These are phyloP conservation scores for Filobasidium floriforme DNA, from an alignment of 768 basidiomycete genomes.

Conservation along the genomic window DNA sequence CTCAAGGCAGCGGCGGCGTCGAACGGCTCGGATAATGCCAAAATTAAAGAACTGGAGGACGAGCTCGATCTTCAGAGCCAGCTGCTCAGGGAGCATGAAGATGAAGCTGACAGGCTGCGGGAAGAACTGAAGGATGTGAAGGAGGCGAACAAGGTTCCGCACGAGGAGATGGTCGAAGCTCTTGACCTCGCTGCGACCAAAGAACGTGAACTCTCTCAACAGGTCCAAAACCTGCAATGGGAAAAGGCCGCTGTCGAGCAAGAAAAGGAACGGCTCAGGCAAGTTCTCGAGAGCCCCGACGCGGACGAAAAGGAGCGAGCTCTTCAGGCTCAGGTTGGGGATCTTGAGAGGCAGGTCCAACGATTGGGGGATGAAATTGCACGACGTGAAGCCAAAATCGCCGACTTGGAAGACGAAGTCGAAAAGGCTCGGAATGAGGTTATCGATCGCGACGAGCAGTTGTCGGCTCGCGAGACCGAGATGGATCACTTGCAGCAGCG, in stretches of 20 bases:
- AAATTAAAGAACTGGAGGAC: not conserved
- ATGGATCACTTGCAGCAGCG: constrained; percentile 11
- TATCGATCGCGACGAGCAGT: constrained; percentile 14
- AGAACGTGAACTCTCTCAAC: constrained; percentile 30
- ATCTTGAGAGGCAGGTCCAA: constrained; percentile 23
- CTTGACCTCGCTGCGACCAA: constrained; percentile 36
- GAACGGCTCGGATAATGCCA: not conserved
- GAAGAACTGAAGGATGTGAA: not conserved
- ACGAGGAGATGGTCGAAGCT: constrained; percentile 34
- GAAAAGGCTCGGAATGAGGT: constrained; percentile 6
- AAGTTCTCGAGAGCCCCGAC: constrained; percentile 14
- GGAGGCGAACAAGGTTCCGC: constrained; percentile 31
- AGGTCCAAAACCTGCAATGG: constrained; percentile 21
- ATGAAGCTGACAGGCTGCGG: not conserved
- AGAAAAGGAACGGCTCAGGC: constrained; percentile 30
- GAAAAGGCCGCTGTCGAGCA: constrained; percentile 22
- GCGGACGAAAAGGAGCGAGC: constrained; percentile 23
- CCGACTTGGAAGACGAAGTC: not conserved
- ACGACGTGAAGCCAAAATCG: not conserved
- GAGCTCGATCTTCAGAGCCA: constrained; percentile 20
- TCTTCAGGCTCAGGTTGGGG: constrained; percentile 24
- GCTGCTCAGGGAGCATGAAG: constrained; percentile 22
- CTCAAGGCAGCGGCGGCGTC: not conserved
- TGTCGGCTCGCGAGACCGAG: constrained; percentile 18
- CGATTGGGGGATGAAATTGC: not conserved